Conservation (phyloP, 1,284 basidiomycete genomes). For the Irpex lacteus region DNA sequence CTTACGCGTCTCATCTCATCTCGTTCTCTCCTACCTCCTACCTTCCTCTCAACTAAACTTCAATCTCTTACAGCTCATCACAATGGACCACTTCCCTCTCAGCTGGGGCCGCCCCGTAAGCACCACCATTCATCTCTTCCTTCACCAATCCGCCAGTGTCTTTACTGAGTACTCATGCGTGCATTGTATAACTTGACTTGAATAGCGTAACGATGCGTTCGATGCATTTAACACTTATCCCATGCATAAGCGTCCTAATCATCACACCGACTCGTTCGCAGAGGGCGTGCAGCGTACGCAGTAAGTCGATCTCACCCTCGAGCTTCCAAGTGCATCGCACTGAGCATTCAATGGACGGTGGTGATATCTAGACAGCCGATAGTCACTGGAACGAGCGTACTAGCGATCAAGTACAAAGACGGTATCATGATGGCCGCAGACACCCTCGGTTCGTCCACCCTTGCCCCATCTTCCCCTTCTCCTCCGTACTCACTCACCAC, state of each 20-base stretch:
- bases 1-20: no score
- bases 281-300: constrained; percentile 75
- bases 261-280: constrained; percentile 51
- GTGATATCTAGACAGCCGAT: constrained; percentile 74
- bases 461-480: constrained; percentile 15
- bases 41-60: background rate
- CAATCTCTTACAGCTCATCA: no score
- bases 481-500: background rate
- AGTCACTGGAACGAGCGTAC: constrained; percentile 94
- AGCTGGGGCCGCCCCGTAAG: constrained; percentile 80
- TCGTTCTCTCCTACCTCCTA: background rate
- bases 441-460: constrained; percentile 78
- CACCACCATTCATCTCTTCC: no score
- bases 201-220: constrained; percentile 72
- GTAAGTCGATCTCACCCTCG: no score
- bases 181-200: no score
- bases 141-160: no score
- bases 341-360: background rate
- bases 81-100: constrained; percentile 78
- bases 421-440: constrained; percentile 99
- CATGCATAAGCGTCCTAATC: constrained; percentile 55
- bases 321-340: no score
- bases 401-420: constrained; percentile 93
- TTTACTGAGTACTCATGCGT: no score
- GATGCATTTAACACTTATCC: constrained; percentile 77